Conservation (phyloP, 164 flowering plant species). For the Berberis vulgaris region DNA sequence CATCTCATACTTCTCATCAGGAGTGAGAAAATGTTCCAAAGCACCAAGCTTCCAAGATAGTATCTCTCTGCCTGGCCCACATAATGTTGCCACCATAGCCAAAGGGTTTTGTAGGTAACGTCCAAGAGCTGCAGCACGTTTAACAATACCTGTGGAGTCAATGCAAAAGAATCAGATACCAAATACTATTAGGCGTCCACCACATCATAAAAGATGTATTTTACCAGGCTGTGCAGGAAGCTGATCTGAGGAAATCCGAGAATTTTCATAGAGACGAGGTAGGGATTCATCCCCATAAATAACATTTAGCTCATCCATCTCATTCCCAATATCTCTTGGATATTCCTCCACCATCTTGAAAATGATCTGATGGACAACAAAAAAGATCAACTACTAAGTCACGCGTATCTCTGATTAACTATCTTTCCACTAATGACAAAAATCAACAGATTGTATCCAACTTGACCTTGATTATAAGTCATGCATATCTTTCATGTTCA, state of each 20-base stretch:
- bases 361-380: slow-evolving; percentile 43
- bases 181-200: neutral
- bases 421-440: too few relatives aligned
- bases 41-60: slow-evolving; percentile 80
- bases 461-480: too few relatives aligned
- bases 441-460: too few relatives aligned
- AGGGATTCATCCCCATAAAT: slow-evolving; percentile 90
- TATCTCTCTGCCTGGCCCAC: slow-evolving; percentile 90
- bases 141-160: slow-evolving; percentile 64
- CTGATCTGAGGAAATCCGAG: slow-evolving; percentile 80
- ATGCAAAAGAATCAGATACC: neutral
- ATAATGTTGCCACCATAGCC: slow-evolving; percentile 91
- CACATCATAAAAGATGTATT: neutral
- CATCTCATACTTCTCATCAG: slow-evolving; percentile 91
- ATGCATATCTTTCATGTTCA: too few relatives aligned
- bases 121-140: slow-evolving; percentile 94
- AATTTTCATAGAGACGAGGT: slow-evolving; percentile 85
- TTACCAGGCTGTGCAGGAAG: slow-evolving; percentile 72
- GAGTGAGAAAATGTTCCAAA: slow-evolving; percentile 60
- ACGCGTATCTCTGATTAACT: too few relatives aligned
- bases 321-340: slow-evolving; percentile 79
- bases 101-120: slow-evolving; percentile 91
- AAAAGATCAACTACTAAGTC: neutral
- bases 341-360: slow-evolving; percentile 85
- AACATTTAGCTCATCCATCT: slow-evolving; percentile 67